Conservation (phyloP, 371 early-diverging fungal genomes). For the Mucor plumbeus region DNA sequence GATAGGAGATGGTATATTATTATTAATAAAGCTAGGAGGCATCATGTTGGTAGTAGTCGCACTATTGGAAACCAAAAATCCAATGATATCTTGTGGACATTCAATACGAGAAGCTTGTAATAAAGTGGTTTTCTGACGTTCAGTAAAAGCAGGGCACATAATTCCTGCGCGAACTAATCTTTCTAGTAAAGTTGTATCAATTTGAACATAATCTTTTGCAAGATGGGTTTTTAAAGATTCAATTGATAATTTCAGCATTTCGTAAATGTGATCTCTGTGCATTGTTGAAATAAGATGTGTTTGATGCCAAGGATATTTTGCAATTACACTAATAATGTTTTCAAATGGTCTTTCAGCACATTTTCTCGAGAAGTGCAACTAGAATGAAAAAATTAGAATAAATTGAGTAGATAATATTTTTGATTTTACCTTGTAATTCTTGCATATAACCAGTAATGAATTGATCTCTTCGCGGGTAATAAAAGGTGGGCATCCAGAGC, state of each 20-base stretch:
- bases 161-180: constrained; percentile 69
- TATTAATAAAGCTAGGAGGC: neutral
- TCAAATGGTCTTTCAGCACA: constrained; percentile 83
- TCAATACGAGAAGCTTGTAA: constrained; percentile 49
- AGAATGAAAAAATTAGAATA: neutral
- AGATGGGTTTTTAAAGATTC: constrained; percentile 68
- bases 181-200: constrained; percentile 63
- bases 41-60: neutral
- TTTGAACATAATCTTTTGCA: constrained; percentile 66
- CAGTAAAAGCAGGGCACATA: constrained; percentile 77
- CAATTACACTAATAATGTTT: constrained; percentile 73
- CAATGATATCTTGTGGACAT: constrained; percentile 22
- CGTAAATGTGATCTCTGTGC: constrained; percentile 81
- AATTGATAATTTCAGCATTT: constrained; percentile 67
- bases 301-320: constrained; percentile 81
- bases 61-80: neutral
- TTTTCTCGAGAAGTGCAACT: constrained; percentile 79
- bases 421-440: constrained; percentile 70
- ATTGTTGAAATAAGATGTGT: constrained; percentile 62
- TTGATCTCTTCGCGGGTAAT: constrained; percentile 78
- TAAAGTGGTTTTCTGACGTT: constrained; percentile 72
- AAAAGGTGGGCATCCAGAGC: constrained; percentile 58
- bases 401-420: neutral
- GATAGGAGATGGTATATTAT: neutral
- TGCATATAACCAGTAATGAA: constrained; percentile 69